A percentile compares a stretch with the other conserved stretches of the same genome.
Evolutionary conservation across 2,329 filamentous ascomycete genomes (phyloP).

Genomic region (Fusarium coicis): DNA sequence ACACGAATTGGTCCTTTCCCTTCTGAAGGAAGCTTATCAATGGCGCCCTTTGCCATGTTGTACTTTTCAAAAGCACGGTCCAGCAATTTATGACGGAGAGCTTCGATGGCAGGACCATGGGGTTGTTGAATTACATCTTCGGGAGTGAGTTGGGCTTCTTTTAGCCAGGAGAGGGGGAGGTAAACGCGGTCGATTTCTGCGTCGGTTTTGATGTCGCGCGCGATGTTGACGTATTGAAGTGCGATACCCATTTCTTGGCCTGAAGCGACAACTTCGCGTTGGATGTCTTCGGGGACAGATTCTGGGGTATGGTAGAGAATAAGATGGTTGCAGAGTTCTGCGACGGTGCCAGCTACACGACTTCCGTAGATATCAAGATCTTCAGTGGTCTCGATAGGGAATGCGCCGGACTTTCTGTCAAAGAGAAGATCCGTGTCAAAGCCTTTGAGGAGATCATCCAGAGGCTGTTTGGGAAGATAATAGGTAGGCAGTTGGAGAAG

Average conservation of each 20-base stretch:
- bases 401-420: conserved; percentile 40
- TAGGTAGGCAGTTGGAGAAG: conserved; percentile 68
- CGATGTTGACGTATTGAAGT: conserved; percentile 82
- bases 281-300: not conserved
- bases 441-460: conserved; percentile 73
- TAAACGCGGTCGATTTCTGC: conserved; percentile 75
- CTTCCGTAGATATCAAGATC: conserved; percentile 72
- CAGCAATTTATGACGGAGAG: conserved; percentile 64
- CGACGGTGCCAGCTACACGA: conserved; percentile 79
- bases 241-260: conserved; percentile 76
- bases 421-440: conserved; percentile 77
- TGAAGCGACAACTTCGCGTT: conserved; percentile 58
- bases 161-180: conserved; percentile 72
- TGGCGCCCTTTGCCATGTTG: conserved; percentile 61
- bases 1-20: conserved; percentile 73
- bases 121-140: conserved; percentile 65
- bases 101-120: conserved; percentile 50
- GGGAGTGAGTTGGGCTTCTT: conserved; percentile 64
- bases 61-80: conserved; percentile 71
- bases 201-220: conserved; percentile 76
- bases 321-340: conserved; percentile 73
- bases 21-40: conserved; percentile 69
- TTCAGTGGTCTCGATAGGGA: conserved; percentile 67
- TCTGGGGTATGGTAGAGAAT: conserved; percentile 67
- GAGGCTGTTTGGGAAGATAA: conserved; percentile 66